Conservation (phyloP, 805 yeast genomes). For the Hanseniaspora valbyensis region DNA sequence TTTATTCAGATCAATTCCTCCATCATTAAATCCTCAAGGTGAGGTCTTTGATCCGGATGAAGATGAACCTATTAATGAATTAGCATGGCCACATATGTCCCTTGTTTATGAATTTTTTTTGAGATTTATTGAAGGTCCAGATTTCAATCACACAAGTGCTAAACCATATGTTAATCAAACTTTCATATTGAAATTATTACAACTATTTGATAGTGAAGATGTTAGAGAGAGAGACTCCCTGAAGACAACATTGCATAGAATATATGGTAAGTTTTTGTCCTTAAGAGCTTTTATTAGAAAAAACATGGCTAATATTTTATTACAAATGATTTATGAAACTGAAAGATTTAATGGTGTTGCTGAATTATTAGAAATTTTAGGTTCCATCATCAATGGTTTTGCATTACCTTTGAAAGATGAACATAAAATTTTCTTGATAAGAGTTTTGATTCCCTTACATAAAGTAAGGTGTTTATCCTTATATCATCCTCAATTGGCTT, state of each 20-base stretch:
- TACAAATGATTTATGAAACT: constrained; percentile 89
- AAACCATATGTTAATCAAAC: constrained; percentile 88
- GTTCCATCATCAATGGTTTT: constrained; percentile 93
- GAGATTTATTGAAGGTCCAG: constrained; percentile 86
- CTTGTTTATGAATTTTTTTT: constrained; percentile 88
- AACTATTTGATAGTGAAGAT: constrained; percentile 90
- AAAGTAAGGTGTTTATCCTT: constrained; percentile 78
- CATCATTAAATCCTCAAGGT: constrained; percentile 94
- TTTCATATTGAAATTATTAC: constrained; percentile 69
- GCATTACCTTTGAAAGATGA: constrained; percentile 95
- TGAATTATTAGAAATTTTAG: constrained; percentile 86
- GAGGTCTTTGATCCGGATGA: constrained; percentile 96
- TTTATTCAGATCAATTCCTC: constrained; percentile 91
- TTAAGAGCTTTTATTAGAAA: constrained; percentile 84
- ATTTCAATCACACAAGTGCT: constrained; percentile 85
- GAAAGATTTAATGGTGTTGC: constrained; percentile 93
- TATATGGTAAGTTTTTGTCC: constrained; percentile 87
- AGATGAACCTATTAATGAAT: constrained; percentile 92
- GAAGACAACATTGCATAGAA: constrained; percentile 89
- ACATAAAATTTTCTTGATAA: constrained; percentile 77
- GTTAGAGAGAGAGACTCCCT: constrained; percentile 91
- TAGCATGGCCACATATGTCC: constrained; percentile 99
- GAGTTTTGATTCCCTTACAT: constrained; percentile 84
- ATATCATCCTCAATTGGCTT: constrained; percentile 94
- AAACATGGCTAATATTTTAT: constrained; percentile 80